Evolutionary conservation across 192 early-diverging fungal genomes (phyloP).

Genomic region (Geranomyces variabilis): DNA sequence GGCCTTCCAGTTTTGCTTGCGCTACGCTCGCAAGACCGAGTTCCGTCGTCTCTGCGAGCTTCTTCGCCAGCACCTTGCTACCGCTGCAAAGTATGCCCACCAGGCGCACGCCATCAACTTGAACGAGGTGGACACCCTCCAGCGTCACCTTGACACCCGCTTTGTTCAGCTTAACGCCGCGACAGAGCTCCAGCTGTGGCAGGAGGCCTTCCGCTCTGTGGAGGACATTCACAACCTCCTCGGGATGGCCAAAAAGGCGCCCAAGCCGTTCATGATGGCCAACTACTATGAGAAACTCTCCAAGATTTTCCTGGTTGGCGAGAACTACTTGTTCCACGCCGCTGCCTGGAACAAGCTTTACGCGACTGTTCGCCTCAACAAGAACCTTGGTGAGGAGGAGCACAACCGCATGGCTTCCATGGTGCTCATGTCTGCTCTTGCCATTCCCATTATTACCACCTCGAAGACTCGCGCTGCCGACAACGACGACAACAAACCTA

Average conservation of each 20-base stretch:
- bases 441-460: constrained; percentile 94
- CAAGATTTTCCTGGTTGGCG: constrained; percentile 93
- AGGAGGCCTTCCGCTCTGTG: constrained; percentile 95
- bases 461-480: constrained; percentile 73
- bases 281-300: constrained; percentile 99
- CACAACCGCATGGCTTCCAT: constrained; percentile 87
- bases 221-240: constrained; percentile 98
- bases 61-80: constrained; percentile 87
- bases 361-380: constrained; percentile 71
- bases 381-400: constrained; percentile 83
- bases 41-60: constrained; percentile 98
- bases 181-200: constrained; percentile 97
- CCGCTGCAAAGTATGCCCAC: constrained; percentile 87
- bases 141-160: constrained; percentile 94
- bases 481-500: constrained; percentile 76
- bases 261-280: constrained; percentile 93
- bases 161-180: constrained; percentile 96
- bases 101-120: constrained; percentile 94
- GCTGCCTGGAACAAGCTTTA: constrained; percentile 91
- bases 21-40: constrained; percentile 95
- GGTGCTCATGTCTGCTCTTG: constrained; percentile 91
- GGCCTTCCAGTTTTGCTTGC: constrained; percentile 96
- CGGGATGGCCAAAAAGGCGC: constrained; percentile 78
- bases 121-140: constrained; percentile 93
- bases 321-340: constrained; percentile 97